Percentiles rank a stretch among this genome's conserved stretches.
Conservation (phyloP, 371 early-diverging fungal species). For the Mucor saturninus region DNA sequence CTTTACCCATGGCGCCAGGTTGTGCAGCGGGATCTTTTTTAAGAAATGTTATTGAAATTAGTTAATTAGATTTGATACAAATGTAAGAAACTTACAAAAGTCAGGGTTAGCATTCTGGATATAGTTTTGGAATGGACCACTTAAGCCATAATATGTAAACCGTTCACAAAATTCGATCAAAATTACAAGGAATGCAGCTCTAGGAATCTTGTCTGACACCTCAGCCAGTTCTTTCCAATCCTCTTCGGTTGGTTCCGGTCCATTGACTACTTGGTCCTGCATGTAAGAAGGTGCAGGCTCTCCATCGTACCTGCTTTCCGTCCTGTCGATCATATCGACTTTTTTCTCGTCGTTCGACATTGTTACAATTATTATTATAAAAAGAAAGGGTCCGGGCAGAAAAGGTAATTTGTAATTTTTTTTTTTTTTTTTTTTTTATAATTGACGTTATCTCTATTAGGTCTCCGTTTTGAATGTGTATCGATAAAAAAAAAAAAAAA, state of each 20-base stretch:
- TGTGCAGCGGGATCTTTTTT: slow-evolving; percentile 44
- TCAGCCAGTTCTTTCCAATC: slow-evolving; percentile 45
- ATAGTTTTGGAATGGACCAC: slow-evolving; percentile 70
- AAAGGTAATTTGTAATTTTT: neutral
- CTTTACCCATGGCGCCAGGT: slow-evolving; percentile 54
- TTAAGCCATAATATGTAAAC: slow-evolving; percentile 70
- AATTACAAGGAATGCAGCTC: slow-evolving; percentile 50
- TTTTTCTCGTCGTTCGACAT: slow-evolving; percentile 9
- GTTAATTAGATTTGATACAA: neutral
- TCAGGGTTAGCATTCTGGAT: slow-evolving; percentile 57
- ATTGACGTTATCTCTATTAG: neutral
- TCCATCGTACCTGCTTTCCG: neutral
- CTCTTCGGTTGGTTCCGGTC: slow-evolving; percentile 50
- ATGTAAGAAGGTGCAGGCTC: slow-evolving; percentile 4
- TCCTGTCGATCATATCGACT: neutral
- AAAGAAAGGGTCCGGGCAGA: neutral
- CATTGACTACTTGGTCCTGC: slow-evolving; percentile 12
- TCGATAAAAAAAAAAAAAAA: too few relatives aligned
- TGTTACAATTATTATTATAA: neutral
- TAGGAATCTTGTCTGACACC: slow-evolving; percentile 44
- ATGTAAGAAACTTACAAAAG: slow-evolving; percentile 31
- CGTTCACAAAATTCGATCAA: slow-evolving; percentile 66
- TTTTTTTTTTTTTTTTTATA: neutral
- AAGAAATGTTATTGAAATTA: neutral
- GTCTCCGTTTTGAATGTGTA: neutral